Conservation (phyloP, 495 filamentous ascomycete genomes). For the Alectoria sarmentosa region DNA sequence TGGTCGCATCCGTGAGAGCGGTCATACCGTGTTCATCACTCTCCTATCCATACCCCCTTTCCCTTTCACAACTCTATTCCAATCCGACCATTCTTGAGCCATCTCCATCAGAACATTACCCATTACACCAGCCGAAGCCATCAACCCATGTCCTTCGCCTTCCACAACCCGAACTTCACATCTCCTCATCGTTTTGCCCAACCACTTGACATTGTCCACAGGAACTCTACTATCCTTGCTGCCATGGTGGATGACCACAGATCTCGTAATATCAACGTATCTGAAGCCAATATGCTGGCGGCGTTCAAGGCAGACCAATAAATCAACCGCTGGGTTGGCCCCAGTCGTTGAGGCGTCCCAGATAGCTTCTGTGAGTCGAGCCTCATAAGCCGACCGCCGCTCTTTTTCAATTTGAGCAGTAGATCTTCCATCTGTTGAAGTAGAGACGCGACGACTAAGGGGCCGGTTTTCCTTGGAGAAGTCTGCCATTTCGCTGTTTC, state of each 20-base stretch:
- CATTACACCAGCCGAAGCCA: conserved; percentile 94
- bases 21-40: conserved; percentile 3
- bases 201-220: conserved; percentile 90
- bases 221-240: conserved; percentile 87
- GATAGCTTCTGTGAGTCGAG: conserved; percentile 78
- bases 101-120: conserved; percentile 88
- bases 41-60: conserved; percentile 31
- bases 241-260: conserved; percentile 90
- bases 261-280: conserved; percentile 89
- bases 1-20: neutral
- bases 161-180: conserved; percentile 89
- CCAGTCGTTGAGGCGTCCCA: conserved; percentile 91
- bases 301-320: conserved; percentile 88
- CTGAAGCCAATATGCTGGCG: conserved; percentile 90
- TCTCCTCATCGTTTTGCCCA: conserved; percentile 85
- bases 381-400: conserved; percentile 74
- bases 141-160: conserved; percentile 90
- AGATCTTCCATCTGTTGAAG: conserved; percentile 6
- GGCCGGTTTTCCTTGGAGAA: conserved; percentile 16
- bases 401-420: conserved; percentile 45
- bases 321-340: conserved; percentile 89
- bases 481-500: neutral
- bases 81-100: conserved; percentile 90
- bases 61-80: conserved; percentile 59
- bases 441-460: conserved; percentile 6